Base-by-base conservation (phyloP, 495 filamentous ascomycete species). In the Apodospora peruviana region DNA sequence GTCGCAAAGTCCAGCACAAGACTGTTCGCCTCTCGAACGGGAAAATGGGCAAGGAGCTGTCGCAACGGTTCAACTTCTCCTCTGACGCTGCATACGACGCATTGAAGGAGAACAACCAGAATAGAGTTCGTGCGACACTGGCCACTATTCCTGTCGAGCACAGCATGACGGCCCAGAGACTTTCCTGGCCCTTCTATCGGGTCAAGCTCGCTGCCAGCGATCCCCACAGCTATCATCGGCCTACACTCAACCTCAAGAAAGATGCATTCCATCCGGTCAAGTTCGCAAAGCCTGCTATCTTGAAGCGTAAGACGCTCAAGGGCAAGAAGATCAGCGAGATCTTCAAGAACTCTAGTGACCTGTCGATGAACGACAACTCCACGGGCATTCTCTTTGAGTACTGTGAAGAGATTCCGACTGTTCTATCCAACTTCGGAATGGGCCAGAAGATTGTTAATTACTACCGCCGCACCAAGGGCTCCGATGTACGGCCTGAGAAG, bases 391-490 rank as follows among this genome's bases (percentile, higher is more conserved):
- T 99, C 14, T 81, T 96, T 25, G 93, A 99, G 68, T 97, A 97
- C 67, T 93, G 89, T 10, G 93, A 99, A 62, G 89, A 97, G 64
- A 86, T 87, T 46, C 93, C 93, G 1, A 86, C 81, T 11, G 86
- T 91, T 48, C 74, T 99, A 52, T 96, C 93, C 7, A 94, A 95
- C 65, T 91, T 96, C 54, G 93, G 91, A 51, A 99, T 99, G 93
- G 91, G 89, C 43, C 91, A 82, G 62, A 85, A 88, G 35, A 80
- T 97, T 35, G 86, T 97, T 68, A 96, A 97, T 58, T 97, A 96
- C 68, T 96, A 96, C 61, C 85, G 93, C 14, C 84, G 90, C 25
- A 93, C 88, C 60, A 85, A 86, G 56, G 78, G 77, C 23, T 87
- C 91, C 21, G 86, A 90, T 8, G 74, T 78, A 45, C 61, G 68